Evolutionary conservation across 306 rosid species (phyloP), one percentile per base, ranked within the genome.

Genomic region (Ormosia emarginata): DNA sequence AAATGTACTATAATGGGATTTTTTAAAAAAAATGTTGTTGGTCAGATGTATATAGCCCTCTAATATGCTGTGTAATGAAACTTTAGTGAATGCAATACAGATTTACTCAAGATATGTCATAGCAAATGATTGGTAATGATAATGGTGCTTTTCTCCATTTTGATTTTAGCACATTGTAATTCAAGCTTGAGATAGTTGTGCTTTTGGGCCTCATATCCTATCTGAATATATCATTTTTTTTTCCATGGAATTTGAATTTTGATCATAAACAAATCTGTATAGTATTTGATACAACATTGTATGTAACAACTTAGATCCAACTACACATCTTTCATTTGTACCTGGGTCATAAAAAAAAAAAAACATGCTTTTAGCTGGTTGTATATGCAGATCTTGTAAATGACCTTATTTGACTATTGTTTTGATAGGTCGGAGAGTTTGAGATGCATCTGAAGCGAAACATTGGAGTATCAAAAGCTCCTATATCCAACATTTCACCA

Each of bases 361-460:
- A 64, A 71, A 17, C 61, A 50, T 62, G 66, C 9, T 12, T 66
- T 36, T 34, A 36, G 30, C 65, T 75, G 52, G 37, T 29, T 58
- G 8, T 39, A 41, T 64, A 3, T 52, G 11, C 30, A 3, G 9
- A 53, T 79, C 66, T 78, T 40, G 44, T 53, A 33, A 55, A 67
- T 70, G 34, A 53, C 59, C 71, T 64, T 73, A 46, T 39, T 36
- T 15, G 40, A 11, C 56, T 59, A 74, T 75, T 57, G 56, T 75
- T 84, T 44, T 80, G 67, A 63, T 70, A 93, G 97, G 85, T 93
- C 84, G 97, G 97, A 79, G 97, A 90, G 56, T 91, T 88, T 82
- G 91, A 93, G 82, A 93, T 93, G 97, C 94, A 91, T 84, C 65
- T 93, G 71, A 93, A 88, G 90, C 90, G 97, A 59, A 90, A 88